Evolutionary conservation across 352 stramenopile genomes (phyloP).

Genomic region (Globisporangium iwayamae): DNA sequence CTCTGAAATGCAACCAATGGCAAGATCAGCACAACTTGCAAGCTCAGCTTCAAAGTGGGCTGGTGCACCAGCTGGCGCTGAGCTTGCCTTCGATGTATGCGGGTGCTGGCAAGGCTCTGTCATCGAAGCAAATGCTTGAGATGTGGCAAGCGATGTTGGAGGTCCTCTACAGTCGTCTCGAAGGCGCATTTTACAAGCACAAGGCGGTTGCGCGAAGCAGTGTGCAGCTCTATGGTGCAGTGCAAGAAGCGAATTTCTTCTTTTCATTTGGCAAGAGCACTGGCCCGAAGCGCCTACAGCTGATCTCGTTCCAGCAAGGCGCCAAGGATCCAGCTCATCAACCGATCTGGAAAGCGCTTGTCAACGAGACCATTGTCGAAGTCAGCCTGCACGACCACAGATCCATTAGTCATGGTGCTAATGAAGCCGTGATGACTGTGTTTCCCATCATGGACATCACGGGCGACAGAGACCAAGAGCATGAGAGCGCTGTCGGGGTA

Average conservation of each 20-base stretch:
- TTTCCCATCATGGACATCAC: constrained; percentile 8
- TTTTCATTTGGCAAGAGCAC: constrained; percentile 4
- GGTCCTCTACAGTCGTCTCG: constrained; percentile 9
- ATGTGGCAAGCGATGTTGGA: constrained; percentile 13
- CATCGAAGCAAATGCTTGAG: constrained; percentile 8
- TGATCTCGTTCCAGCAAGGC: constrained; percentile 4
- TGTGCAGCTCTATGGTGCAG: constrained; percentile 13
- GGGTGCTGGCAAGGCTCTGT: not conserved
- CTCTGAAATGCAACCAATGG: not conserved
- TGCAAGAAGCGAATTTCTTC: constrained; percentile 10
- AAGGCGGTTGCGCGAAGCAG: not conserved
- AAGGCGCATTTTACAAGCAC: constrained; percentile 2
- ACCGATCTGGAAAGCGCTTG: constrained; percentile 7
- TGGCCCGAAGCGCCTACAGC: constrained; percentile 3
- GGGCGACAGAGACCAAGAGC: not conserved
- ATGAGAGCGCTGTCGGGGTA: constrained; percentile 3
- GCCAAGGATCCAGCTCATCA: not conserved
- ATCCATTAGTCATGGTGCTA: not conserved
- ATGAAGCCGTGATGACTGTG: not conserved
- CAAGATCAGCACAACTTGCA: not conserved
- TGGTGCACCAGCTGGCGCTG: constrained; percentile 10
- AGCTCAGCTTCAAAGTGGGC: not conserved
- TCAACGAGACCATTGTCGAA: not conserved
- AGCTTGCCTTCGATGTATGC: not conserved
- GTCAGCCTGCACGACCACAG: not conserved